Evolutionary conservation across 495 filamentous ascomycete genomes (phyloP), one percentile per base, ranked within the genome.

Genomic region (Penicillium crystallinum): DNA sequence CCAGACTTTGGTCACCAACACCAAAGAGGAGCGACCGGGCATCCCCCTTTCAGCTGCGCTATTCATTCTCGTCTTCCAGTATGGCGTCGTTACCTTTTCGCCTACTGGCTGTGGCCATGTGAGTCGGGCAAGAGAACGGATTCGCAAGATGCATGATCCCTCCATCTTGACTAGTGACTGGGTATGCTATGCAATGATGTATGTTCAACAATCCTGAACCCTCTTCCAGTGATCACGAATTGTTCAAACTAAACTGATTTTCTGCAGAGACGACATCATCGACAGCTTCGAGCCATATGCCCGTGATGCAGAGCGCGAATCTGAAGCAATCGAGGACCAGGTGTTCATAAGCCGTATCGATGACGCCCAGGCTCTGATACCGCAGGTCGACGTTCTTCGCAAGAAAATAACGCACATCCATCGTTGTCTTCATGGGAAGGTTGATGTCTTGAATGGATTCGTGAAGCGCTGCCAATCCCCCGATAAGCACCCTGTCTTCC

Each of bases 111-210:
- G 86, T 54, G 75, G 75, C 0, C 92, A 97, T 65, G 86, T 88
- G 1, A 74, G 76, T 8, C 84, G 88, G 37, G 92, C 96, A 18
- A 81, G 90, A 40, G 86, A 89, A 67, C 81, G 92, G 42, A 93
- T 96, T 56, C 81, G 84, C 0, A 84, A 84, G 60, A 75, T 96
- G 53, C 87, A 92, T 55, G 90, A 96, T 63, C 91, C 90, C 56
- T 81, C 92, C 44, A 79, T 86, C 9, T 69, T 97, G 45, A 89
- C 87, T 29, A 88, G 89, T 57, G 92, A 97, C 65, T 97, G 92
- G 92, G 89, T 97, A 60, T 97, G 93, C 69, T 97, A 97, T 64
- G 92, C 92, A 17, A 74, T 97, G 61, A 95, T 97, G 87, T 90
- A 76, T 73, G 84, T 70, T 10, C 23, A 27, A 27, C 23, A 27